Evolutionary conservation across 2,329 filamentous ascomycete species (phyloP).

Genomic region (Calonectria pseudoturangicola): DNA sequence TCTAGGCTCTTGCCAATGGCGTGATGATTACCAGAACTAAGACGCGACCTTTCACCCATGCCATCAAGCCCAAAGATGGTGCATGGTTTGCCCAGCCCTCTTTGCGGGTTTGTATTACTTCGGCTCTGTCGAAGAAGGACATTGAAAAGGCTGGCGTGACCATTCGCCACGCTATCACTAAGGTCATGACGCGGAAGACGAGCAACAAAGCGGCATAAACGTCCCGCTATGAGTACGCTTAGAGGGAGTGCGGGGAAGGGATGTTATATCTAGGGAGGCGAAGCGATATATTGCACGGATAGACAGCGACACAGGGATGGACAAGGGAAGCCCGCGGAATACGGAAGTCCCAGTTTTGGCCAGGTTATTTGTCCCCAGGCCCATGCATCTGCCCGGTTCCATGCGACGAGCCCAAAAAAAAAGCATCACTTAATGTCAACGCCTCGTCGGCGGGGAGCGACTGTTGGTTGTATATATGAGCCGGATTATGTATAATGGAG

Average conservation of each 20-base stretch:
- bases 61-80: conserved; percentile 80
- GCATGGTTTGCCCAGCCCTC: conserved; percentile 84
- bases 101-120: conserved; percentile 93
- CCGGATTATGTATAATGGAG: conserved; percentile 37
- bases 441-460: conserved; percentile 3
- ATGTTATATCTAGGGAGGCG: background rate
- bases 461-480: conserved; percentile 34
- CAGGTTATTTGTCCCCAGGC: background rate
- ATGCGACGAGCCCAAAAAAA: background rate
- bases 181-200: conserved; percentile 83
- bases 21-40: conserved; percentile 93
- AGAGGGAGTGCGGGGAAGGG: background rate
- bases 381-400: background rate
- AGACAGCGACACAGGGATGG: background rate
- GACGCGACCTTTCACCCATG: conserved; percentile 79
- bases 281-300: conserved; percentile 1
- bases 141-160: conserved; percentile 93
- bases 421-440: background rate
- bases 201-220: conserved; percentile 61
- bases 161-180: conserved; percentile 94
- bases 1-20: conserved; percentile 86
- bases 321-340: no score
- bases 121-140: conserved; percentile 92
- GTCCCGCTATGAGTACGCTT: background rate
- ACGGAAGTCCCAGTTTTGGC: background rate